Evolutionary conservation across 257 asterid genomes (phyloP).

Genomic region (Datura wrightii): DNA sequence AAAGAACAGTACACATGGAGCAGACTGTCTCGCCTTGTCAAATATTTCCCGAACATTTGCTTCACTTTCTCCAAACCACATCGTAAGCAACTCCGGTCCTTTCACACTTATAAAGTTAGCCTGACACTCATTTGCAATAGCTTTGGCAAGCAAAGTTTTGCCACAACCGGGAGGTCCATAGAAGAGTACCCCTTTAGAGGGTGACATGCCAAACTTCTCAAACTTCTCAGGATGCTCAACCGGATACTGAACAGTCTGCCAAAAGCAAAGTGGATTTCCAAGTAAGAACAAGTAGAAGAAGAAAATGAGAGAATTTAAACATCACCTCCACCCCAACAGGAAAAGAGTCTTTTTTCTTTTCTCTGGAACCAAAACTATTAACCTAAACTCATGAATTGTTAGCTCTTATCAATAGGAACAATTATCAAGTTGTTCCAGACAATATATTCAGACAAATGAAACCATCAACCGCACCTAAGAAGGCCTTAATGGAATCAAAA

Average conservation of each 20-base stretch:
- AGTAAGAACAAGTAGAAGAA: conserved; percentile 6
- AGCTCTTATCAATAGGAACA: background rate
- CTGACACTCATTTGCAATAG: conserved; percentile 93
- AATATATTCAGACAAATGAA: background rate
- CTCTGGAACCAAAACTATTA: background rate
- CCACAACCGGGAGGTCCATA: conserved; percentile 97
- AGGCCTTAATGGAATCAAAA: background rate
- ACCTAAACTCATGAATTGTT: background rate
- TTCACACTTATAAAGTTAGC: conserved; percentile 89
- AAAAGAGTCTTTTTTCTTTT: background rate
- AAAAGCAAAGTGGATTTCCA: conserved; percentile 29
- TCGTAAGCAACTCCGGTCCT: conserved; percentile 93
- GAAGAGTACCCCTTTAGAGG: conserved; percentile 94
- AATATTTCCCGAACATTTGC: conserved; percentile 92
- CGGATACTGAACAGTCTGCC: conserved; percentile 90
- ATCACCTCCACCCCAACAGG: background rate
- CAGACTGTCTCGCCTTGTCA: conserved; percentile 90
- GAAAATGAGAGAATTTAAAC: background rate
- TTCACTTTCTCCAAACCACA: conserved; percentile 99
- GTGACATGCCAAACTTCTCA: conserved; percentile 95
- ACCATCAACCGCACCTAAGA: background rate
- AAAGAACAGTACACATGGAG: conserved; percentile 91
- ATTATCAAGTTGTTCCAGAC: background rate
- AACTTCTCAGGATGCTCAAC: conserved; percentile 98
- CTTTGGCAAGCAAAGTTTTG: conserved; percentile 87